Percentiles rank a stretch among this genome's conserved stretches.
These are phyloP conservation scores for Phyllosticta paracitricarpa DNA, from an alignment of 2,329 filamentous ascomycete species.

Conservation along the genomic window DNA sequence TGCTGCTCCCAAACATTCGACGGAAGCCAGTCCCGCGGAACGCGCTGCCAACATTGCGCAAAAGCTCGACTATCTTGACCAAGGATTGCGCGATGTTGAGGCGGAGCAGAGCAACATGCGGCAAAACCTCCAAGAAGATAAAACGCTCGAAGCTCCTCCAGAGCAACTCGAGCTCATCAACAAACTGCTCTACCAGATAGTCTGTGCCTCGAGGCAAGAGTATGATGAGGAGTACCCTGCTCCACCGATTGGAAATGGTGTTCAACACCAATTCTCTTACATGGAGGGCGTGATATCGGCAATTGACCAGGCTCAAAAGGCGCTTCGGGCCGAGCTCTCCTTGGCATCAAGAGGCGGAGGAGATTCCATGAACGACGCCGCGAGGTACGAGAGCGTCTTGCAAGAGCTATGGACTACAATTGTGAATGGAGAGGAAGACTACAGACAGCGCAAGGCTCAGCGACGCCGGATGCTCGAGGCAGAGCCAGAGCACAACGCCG, in stretches of 20 bases:
- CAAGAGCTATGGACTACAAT: conserved; percentile 45
- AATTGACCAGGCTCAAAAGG: conserved; percentile 17
- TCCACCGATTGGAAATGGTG: conserved; percentile 46
- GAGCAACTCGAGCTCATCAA: conserved; percentile 42
- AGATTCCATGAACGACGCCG: conserved; percentile 13
- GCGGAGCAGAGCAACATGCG: conserved; percentile 40
- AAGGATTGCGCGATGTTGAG: conserved; percentile 51
- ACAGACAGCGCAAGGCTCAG: conserved; percentile 28
- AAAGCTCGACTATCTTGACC: conserved; percentile 64
- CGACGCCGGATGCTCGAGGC: conserved; percentile 33
- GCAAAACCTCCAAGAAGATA: conserved; percentile 11
- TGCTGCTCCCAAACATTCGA: conserved; percentile 18
- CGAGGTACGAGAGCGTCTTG: conserved; percentile 14
- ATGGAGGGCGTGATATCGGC: conserved; percentile 51
- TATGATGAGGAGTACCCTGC: conserved; percentile 31
- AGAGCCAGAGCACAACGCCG: conserved; percentile 38
- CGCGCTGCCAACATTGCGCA: conserved; percentile 29
- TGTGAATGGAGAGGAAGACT: conserved; percentile 31
- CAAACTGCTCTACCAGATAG: conserved; percentile 46
- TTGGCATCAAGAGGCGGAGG: not conserved
- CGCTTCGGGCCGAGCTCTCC: not conserved
- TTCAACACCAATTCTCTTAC: conserved; percentile 60
- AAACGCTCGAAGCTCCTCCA: conserved; percentile 28
- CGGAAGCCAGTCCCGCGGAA: conserved; percentile 12
- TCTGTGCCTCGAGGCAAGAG: conserved; percentile 40